Evolutionary conservation across 1,139 yeast species (phyloP), one percentile per base, ranked within the genome.

Genomic region (Hemisphaericaspora subhashii): DNA sequence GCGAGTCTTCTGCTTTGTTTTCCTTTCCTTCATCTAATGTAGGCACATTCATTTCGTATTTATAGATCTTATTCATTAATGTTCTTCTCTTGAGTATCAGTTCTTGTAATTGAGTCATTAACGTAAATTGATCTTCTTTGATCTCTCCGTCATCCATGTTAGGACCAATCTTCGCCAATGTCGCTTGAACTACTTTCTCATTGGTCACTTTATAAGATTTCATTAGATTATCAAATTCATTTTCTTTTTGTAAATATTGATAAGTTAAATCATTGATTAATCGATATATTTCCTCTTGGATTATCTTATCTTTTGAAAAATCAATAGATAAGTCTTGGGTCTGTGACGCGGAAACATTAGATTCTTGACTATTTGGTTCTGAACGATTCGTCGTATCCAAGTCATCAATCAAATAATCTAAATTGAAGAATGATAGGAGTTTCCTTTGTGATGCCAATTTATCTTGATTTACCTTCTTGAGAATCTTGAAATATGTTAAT

Each of bases 271-370:
- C 77, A 43, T 70, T 71, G 22, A 63, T 50, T 31, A 72, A 54
- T 23, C 76, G 51, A 40, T 58, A 56, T 17, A 72, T 67, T 46
- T 72, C 77, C 32, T 69, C 77, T 45, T 72, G 77, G 13, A 72
- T 58, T 8, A 71, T 54, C 37, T 54, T 55, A 44, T 68, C 73
- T 33, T 55, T 52, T 13, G 53, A 52, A 26, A 48, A 47, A 42
- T 63, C 68, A 22, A 60, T 45, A 17, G 30, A 29, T 23, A 44
- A 40, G 25, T 45, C 44, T 13, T 16, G 28, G 10, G n/a, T n/a
- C n/a, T 25, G n/a, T 1, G 41, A 26, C 15, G 43, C 47, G 10
- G 46, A 13, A 38, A 45, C 48, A 22, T 47, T 38, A 8, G 41
- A 27, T 22, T 40, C 51, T 42, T 41, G 50, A 28, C 42, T 44